Percentiles rank a stretch among this genome's conserved stretches.
Evolutionary conservation across 345 rosid species (phyloP).

Genomic region (Odontarrhena argentea): DNA sequence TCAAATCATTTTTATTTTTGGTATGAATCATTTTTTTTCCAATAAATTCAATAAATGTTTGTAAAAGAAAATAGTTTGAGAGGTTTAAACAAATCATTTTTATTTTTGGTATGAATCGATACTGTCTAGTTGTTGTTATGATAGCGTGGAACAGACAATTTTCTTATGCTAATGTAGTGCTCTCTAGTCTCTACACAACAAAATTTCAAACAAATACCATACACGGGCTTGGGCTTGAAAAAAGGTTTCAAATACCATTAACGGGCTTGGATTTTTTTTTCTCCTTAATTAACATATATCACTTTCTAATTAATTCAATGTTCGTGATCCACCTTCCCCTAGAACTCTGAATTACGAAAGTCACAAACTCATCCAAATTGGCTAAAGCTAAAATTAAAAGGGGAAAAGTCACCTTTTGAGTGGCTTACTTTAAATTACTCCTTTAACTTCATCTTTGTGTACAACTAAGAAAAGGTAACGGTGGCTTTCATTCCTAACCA

Average conservation of each 20-base stretch:
- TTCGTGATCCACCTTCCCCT: constrained; percentile 14
- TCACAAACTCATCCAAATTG: constrained; percentile 32
- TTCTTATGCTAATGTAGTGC: background rate
- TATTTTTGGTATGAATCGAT: background rate
- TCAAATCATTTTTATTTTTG: background rate
- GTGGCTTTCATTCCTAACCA: constrained; percentile 38
- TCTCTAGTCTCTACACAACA: background rate
- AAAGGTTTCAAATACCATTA: too few species aligned
- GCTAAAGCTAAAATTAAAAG: constrained; percentile 14
- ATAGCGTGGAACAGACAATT: background rate
- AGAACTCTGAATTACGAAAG: constrained; percentile 17
- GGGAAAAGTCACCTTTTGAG: constrained; percentile 15
- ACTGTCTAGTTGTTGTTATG: constrained; percentile 13
- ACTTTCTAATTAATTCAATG: background rate
- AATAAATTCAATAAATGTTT: too few species aligned
- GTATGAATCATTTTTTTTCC: constrained; percentile 11
- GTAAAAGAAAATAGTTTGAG: background rate
- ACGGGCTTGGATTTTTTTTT: background rate
- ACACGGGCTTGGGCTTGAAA: constrained; percentile 7
- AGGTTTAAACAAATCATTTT: background rate
- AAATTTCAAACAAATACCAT: background rate
- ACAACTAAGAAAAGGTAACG: constrained; percentile 30
- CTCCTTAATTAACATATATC: background rate
- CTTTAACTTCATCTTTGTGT: constrained; percentile 26
- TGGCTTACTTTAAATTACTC: constrained; percentile 24